Percentiles rank a stretch among this genome's conserved stretches.
These are phyloP conservation scores for Monosporozyma aquatica DNA, from an alignment of 805 yeast genomes.

Conservation along the genomic window DNA sequence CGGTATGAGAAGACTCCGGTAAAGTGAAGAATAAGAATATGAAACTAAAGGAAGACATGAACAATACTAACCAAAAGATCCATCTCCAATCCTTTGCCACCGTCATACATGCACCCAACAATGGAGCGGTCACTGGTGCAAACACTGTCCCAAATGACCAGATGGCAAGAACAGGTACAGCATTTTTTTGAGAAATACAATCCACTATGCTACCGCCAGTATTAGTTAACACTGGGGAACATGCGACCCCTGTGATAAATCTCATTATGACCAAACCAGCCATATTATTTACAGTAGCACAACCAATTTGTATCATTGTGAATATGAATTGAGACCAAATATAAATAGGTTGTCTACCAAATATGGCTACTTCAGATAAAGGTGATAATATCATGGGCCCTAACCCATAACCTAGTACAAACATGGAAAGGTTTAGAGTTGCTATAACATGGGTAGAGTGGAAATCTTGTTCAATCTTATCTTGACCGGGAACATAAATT, in stretches of 20 bases:
- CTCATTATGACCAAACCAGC: slow-evolving; percentile 43
- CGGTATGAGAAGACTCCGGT: slow-evolving; percentile 41
- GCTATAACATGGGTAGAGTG: slow-evolving; percentile 36
- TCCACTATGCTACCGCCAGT: slow-evolving; percentile 53
- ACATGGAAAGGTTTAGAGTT: slow-evolving; percentile 42
- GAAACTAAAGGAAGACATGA: slow-evolving; percentile 21
- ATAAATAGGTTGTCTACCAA: slow-evolving; percentile 48
- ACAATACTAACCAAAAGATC: slow-evolving; percentile 43
- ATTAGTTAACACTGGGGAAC: slow-evolving; percentile 46
- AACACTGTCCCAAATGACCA: slow-evolving; percentile 47
- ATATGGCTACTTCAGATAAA: slow-evolving; percentile 42
- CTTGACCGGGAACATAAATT: slow-evolving; percentile 43
- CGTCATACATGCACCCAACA: slow-evolving; percentile 28
- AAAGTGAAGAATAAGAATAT: slow-evolving; percentile 33
- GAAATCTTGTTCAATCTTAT: slow-evolving; percentile 37
- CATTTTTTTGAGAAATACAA: slow-evolving; percentile 21
- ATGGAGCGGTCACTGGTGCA: slow-evolving; percentile 49
- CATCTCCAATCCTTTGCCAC: slow-evolving; percentile 43
- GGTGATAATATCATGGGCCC: slow-evolving; percentile 55
- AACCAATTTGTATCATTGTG: slow-evolving; percentile 44
- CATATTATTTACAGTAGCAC: slow-evolving; percentile 42
- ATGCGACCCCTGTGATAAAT: slow-evolving; percentile 44
- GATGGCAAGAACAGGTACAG: slow-evolving; percentile 31
- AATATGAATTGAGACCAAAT: slow-evolving; percentile 38
- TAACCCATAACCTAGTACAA: slow-evolving; percentile 52